phyloP scores from a whole-genome alignment of 208 protist genomes.

The Naegleria lovaniensis region DNA sequence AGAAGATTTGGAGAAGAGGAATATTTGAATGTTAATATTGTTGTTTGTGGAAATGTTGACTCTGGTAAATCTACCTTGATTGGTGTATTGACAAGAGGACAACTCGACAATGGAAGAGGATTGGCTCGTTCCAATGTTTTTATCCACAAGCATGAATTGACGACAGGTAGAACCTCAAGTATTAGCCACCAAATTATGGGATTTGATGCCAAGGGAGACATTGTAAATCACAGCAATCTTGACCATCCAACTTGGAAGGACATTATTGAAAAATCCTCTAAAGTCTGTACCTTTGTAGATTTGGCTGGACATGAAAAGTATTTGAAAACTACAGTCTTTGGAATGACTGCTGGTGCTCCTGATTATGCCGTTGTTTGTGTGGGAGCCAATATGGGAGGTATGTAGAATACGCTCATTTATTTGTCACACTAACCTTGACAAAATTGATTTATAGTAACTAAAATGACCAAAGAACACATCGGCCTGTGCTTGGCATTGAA shows the following conservation, averaged over 20 bases:
- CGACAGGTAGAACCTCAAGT: constrained; percentile 86
- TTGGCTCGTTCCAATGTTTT: constrained; percentile 71
- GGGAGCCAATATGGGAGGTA: constrained; percentile 59
- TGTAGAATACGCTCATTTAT: background rate
- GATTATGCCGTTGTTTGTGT: constrained; percentile 89
- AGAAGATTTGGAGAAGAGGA: constrained; percentile 46
- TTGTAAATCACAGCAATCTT: constrained; percentile 66
- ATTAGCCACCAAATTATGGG: constrained; percentile 90
- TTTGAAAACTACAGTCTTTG: constrained; percentile 93
- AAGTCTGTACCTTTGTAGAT: constrained; percentile 92
- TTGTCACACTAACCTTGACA: background rate
- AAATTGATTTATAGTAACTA: constrained; percentile 67
- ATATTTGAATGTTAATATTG: constrained; percentile 71
- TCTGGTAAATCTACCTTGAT: constrained; percentile 81
- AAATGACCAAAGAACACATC: constrained; percentile 92
- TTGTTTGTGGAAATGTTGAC: constrained; percentile 85
- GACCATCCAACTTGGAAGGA: constrained; percentile 56
- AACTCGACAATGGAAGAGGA: constrained; percentile 74
- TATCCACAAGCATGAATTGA: constrained; percentile 88
- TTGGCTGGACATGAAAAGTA: constrained; percentile 94
- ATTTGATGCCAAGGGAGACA: constrained; percentile 77
- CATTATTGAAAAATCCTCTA: constrained; percentile 66
- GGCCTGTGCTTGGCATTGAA: constrained; percentile 89
- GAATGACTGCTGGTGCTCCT: constrained; percentile 87
- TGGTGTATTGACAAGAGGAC: constrained; percentile 75